Evolutionary conservation across 371 early-diverging fungal genomes (phyloP).

Genomic region (Nematocida ausubeli): DNA sequence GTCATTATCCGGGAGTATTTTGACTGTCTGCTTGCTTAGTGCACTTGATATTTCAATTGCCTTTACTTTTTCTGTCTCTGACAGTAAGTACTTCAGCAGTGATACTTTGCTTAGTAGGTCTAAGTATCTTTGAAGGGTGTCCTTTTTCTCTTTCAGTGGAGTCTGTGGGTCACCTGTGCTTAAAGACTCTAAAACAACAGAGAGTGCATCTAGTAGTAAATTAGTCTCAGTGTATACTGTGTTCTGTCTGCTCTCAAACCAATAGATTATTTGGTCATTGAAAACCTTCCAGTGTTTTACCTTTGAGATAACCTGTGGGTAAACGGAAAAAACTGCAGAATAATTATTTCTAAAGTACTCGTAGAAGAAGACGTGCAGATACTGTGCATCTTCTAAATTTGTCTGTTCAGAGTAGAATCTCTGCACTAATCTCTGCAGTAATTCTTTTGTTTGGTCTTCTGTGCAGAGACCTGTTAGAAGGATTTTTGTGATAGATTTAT

Average conservation of each 20-base stretch:
- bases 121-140: constrained; percentile 22
- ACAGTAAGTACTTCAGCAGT: not conserved
- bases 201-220: constrained; percentile 16
- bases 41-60: constrained; percentile 17
- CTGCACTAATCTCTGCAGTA: constrained; percentile 3
- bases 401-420: constrained; percentile 34
- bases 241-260: constrained; percentile 29
- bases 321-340: constrained; percentile 30
- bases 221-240: not conserved
- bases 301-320: constrained; percentile 1
- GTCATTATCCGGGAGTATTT: constrained; percentile 48
- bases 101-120: constrained; percentile 42
- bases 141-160: constrained; percentile 18
- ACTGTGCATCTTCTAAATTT: constrained; percentile 25
- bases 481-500: not conserved
- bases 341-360: constrained; percentile 46
- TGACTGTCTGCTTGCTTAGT: constrained; percentile 42
- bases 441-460: constrained; percentile 4
- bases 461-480: constrained; percentile 34
- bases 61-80: not conserved
- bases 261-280: constrained; percentile 51
- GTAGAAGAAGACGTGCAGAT: constrained; percentile 40
- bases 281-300: constrained; percentile 54
- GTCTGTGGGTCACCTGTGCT: not conserved
- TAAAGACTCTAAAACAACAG: not conserved